These are phyloP conservation scores for Pneumocystis carinii DNA, from an alignment of 1,139 yeast species.

Conservation along the genomic window DNA sequence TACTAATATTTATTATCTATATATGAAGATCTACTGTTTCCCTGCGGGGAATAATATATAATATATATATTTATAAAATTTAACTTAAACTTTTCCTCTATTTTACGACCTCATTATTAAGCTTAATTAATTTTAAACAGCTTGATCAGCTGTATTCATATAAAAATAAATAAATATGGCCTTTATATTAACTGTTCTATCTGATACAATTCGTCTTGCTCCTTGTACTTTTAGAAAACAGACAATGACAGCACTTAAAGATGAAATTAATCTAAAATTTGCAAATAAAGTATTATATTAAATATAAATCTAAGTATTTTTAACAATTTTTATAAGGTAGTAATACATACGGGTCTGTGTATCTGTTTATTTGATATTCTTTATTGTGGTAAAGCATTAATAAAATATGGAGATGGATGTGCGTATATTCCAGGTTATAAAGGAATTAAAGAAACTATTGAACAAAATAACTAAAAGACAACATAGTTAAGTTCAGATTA, in stretches of 20 bases:
- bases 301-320: not conserved
- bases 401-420: constrained; percentile 95
- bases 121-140: no score
- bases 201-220: constrained; percentile 75
- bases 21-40: no score
- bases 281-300: constrained; percentile 42
- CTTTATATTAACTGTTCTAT: constrained; percentile 69
- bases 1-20: no score
- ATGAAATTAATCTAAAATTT: constrained; percentile 70
- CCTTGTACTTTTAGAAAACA: constrained; percentile 72
- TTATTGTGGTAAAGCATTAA: constrained; percentile 67
- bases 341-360: constrained; percentile 71
- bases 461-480: constrained; percentile 1
- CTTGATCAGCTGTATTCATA: no score
- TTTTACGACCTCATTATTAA: no score
- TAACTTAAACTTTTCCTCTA: no score
- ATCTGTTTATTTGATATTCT: constrained; percentile 71
- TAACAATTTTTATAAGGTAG: constrained; percentile 26
- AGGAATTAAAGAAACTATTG: no score
- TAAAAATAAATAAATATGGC: constrained; percentile 25
- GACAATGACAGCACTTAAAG: constrained; percentile 52
- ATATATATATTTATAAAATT: not conserved
- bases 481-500: constrained; percentile 46
- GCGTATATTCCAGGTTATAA: constrained; percentile 43
- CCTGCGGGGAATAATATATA: not conserved